These are phyloP conservation scores for Phanerochaete carnosa DNA, from an alignment of 768 basidiomycete species.

Conservation along the genomic window DNA sequence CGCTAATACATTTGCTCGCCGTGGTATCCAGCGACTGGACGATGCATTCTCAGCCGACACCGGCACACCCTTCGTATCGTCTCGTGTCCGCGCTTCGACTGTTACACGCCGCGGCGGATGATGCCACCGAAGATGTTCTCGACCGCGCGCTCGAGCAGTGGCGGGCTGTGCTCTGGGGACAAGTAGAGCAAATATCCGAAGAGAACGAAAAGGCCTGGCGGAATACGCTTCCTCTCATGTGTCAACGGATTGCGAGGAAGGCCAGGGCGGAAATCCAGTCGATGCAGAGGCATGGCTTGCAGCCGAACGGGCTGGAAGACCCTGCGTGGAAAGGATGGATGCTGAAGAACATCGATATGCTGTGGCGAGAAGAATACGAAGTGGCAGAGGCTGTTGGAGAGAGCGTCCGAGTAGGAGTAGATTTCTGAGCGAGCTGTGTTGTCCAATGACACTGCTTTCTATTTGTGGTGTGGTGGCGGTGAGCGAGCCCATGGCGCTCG, in stretches of 20 bases:
- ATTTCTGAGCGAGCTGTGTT: slow-evolving; percentile 36
- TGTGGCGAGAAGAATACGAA: slow-evolving; percentile 62
- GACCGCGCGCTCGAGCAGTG: slow-evolving; percentile 41
- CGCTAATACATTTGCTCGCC: slow-evolving; percentile 11
- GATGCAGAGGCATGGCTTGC: slow-evolving; percentile 15
- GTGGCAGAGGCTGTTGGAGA: slow-evolving; percentile 47
- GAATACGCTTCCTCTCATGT: slow-evolving; percentile 33
- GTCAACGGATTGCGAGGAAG: slow-evolving; percentile 40
- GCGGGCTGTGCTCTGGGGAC: slow-evolving; percentile 45
- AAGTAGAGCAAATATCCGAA: slow-evolving; percentile 21
- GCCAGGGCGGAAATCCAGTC: slow-evolving; percentile 49
- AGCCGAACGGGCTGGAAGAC: slow-evolving; percentile 6
- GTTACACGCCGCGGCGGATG: slow-evolving; percentile 43
- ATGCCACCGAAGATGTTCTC: slow-evolving; percentile 18
- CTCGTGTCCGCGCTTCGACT: slow-evolving; percentile 71
- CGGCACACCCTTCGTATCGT: slow-evolving; percentile 78
- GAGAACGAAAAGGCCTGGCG: slow-evolving; percentile 29
- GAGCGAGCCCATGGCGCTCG: neutral
- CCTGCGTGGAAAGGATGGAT: slow-evolving; percentile 30
- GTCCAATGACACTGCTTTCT: neutral
- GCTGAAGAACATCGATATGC: slow-evolving; percentile 35
- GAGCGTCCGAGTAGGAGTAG: slow-evolving; percentile 43
- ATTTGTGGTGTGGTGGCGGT: slow-evolving; percentile 1
- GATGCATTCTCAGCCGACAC: slow-evolving; percentile 54
- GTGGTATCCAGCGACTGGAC: slow-evolving; percentile 67